Base-by-base conservation (phyloP, 768 basidiomycete species). In the Suillus bovinus region DNA sequence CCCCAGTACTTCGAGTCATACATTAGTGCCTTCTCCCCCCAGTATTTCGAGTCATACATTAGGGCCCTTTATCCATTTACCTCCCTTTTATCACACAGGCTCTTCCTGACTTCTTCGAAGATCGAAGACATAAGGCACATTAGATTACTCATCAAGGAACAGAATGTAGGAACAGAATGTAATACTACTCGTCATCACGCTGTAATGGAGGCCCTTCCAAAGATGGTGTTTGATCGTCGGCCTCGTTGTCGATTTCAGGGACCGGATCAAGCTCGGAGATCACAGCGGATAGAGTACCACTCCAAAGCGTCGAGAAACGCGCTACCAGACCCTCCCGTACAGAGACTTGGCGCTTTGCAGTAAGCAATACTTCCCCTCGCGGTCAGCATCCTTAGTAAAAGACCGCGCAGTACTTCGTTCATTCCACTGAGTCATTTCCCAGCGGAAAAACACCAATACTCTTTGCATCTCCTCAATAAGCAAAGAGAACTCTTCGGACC, bases 381-480 rank as follows among this genome's bases (percentile, higher is more conserved):
- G 8, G 29, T 53, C 24, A 29, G 27, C 52, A 53, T 29, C 33
- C 24, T 34, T 53, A 16, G 16, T 34, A 34, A 53, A 53, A 1
- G 11, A 8, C 50, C 22, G 0, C 11, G 4, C 8, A n/a, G 8
- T 42, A 42, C 41, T 1, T 4, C 8, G 9, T 42, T 10, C 20
- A 1, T 42, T n/a, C 20, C 41, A 42, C 4, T 42, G 41, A 42
- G 20, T 8, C 20, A 42, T 42, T 42, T 42, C 41, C 41, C 20
- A 42, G 20, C 8, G 41, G 41, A 44, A 53, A 61, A 63, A 16
- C 0, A 10, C 61, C 41, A 63, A 3, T n/a, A 65, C 50, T n/a
- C 64, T 17, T 36, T 57, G 36, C 62, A 63, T 63, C 34, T 65
- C 64, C 49, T 63, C 62, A 0, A 58, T 42, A 7, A 65, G 61